Conservation (phyloP, 176 grass and related monocot genomes). For the Triticum timopheevii region DNA sequence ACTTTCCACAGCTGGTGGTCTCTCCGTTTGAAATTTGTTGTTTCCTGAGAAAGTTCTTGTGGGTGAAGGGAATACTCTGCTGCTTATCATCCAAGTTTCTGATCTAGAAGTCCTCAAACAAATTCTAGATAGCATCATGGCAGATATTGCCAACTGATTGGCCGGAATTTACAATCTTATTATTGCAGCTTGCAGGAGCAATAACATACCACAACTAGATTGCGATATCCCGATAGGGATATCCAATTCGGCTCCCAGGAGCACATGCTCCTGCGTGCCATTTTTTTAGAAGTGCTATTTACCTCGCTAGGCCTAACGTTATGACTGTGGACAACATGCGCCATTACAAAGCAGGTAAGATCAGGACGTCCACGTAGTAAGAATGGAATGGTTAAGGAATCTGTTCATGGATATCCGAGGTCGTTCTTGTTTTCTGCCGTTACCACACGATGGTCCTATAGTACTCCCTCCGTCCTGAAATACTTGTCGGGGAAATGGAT, state of each 20-base stretch:
- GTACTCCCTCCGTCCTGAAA: too few species aligned
- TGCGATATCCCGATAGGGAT: not conserved
- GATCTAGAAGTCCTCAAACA: not conserved
- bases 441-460: not conserved
- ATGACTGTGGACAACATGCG: not conserved
- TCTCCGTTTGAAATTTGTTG: not conserved
- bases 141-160: not conserved
- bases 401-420: not conserved
- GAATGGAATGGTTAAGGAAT: not conserved
- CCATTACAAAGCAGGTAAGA: not conserved
- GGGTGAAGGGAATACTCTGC: not conserved
- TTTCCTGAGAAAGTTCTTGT: not conserved
- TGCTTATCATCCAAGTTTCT: conserved; percentile 9
- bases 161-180: not conserved
- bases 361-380: not conserved
- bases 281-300: not conserved
- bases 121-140: not conserved
- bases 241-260: too few species aligned
- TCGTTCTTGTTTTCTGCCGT: not conserved
- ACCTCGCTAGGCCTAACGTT: not conserved
- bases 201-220: not conserved
- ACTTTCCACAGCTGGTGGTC: not conserved
- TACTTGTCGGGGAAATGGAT: too few species aligned
- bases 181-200: not conserved
- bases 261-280: too few species aligned